Evolutionary conservation across 108 stramenopile genomes (phyloP), one percentile per base, ranked within the genome.

Genomic region (Skeletonema menzelii): DNA sequence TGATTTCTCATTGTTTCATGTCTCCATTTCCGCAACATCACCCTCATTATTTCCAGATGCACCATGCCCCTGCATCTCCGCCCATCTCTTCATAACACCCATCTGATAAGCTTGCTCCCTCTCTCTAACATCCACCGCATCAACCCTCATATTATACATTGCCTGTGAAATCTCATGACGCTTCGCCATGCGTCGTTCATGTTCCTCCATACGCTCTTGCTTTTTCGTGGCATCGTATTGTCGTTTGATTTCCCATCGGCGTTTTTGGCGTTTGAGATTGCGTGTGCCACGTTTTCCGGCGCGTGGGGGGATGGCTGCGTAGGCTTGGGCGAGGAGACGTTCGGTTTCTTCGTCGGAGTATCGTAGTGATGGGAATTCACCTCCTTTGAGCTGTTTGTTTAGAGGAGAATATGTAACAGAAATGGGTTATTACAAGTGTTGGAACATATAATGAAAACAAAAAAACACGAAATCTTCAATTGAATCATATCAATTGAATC

Each of bases 291-390:
- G 87, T 63, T 87, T 88, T 7, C 95, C 95, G 8, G 77, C 84
- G 32, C 89, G 77, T 15, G 63, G 71, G 35, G 95, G 95, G 28
- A 93, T 63, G 65, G 76, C 67, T 11, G 81, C 87, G 65, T 88
- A 89, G 37, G 95, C 95, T 70, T 88, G 74, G 26, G 80, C 75
- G 67, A 95, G 79, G 53, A 95, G 77, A 32, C 84, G 82, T 56
- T 86, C 85, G 17, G 95, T 95, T 70, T 95, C 95, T 72, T 93
- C 92, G 31, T 85, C 80, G 20, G 84, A 84, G 70, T 88, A 95
- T 8, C 91, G 87, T 13, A 90, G 73, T 60, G 94, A 71, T 14
- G 90, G 91, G 59, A 85, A 91, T 55, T 85, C 72, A 17, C 87
- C 87, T 26, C 85, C 79, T 35, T 84, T 82, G n/a, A 81, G 76